These are phyloP conservation scores for Ganoderma sp. DNA, from an alignment of 1,284 basidiomycete genomes.

Conservation along the genomic window DNA sequence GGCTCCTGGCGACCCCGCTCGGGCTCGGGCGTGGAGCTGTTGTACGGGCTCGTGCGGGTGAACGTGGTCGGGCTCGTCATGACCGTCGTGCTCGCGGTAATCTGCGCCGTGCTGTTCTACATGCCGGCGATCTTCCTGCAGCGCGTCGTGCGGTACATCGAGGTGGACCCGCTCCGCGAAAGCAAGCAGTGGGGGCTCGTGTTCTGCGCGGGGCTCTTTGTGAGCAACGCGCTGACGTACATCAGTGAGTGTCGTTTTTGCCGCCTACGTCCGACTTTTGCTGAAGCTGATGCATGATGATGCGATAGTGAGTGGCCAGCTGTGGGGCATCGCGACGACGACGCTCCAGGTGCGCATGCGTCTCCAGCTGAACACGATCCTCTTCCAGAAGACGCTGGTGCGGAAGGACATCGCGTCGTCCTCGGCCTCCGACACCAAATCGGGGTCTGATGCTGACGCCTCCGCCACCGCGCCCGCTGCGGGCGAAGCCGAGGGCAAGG, in stretches of 20 bases:
- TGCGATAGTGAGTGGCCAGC: constrained; percentile 50
- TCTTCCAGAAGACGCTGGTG: constrained; percentile 89
- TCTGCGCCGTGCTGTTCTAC: constrained; percentile 78
- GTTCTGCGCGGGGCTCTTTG: constrained; percentile 73
- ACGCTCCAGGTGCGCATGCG: constrained; percentile 74
- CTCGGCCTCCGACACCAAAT: constrained; percentile 39
- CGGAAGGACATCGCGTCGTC: constrained; percentile 85
- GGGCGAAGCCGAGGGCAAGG: constrained; percentile 23
- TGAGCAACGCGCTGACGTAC: constrained; percentile 64
- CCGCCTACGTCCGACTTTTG: constrained; percentile 16
- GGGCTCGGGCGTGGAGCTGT: constrained; percentile 69
- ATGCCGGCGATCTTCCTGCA: constrained; percentile 79
- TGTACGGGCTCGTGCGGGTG: constrained; percentile 60
- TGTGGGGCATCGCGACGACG: constrained; percentile 76
- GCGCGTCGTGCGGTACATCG: constrained; percentile 75
- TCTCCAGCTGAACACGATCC: constrained; percentile 83
- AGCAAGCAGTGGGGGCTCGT: constrained; percentile 76
- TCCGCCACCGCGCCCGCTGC: constrained; percentile 19
- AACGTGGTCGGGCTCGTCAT: constrained; percentile 51
- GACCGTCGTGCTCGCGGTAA: constrained; percentile 62
- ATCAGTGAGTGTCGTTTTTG: constrained; percentile 51
- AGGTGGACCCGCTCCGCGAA: constrained; percentile 60
- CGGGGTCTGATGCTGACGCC: too few relatives aligned
- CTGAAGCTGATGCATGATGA: constrained; percentile 28
- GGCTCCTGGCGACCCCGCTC: constrained; percentile 50